Evolutionary conservation across 129 eudicot species (phyloP), one percentile per base, ranked within the genome.

Genomic region (Solidago caesia): DNA sequence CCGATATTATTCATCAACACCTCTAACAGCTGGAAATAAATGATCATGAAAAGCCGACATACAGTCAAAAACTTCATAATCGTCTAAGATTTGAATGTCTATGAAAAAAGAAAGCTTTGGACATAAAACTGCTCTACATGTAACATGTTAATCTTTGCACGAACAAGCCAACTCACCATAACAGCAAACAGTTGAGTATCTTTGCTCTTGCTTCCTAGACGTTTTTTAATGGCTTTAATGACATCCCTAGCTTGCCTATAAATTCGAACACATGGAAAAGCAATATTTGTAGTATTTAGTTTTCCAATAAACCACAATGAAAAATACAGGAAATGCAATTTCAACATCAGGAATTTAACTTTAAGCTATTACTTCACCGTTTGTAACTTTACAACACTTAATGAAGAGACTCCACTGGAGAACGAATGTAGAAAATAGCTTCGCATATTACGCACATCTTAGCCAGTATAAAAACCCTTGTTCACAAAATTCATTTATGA

Each of bases 1-100:
- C 99, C 99, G 58, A 90, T 90, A 71, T 94, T 94, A 73, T 94
- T 94, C 90, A 94, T 94, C 75, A 94, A 80, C 85, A 94, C 89
- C 79, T 94, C 99, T 75, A 94, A 86, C 81, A 94, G 77, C 99
- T 94, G 79, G 58, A 64, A 53, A 9, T 33, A 26, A 13, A n/a
- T 14, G 42, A 42, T 10, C 29, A 83, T 70, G 44, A 47, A 71
- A 49, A 49, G 56, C 15, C 52, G 16, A 56, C 64, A 67, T 55
- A 48, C 64, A n/a, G 58, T 58, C 53, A 71, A 14, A 63, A 73
- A 56, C 10, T 46, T 74, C 58, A 21, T 12, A 72, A 68, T 72
- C 25, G 7, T 63, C 68, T 15, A 25, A 56, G 1, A 15, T 16
- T 25, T 56, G 21, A 56, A 56, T 56, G 29, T 6, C 7, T 56